These are phyloP conservation scores for Tetrapisispora pingtungensis DNA, from an alignment of 805 yeast species.

Conservation along the genomic window DNA sequence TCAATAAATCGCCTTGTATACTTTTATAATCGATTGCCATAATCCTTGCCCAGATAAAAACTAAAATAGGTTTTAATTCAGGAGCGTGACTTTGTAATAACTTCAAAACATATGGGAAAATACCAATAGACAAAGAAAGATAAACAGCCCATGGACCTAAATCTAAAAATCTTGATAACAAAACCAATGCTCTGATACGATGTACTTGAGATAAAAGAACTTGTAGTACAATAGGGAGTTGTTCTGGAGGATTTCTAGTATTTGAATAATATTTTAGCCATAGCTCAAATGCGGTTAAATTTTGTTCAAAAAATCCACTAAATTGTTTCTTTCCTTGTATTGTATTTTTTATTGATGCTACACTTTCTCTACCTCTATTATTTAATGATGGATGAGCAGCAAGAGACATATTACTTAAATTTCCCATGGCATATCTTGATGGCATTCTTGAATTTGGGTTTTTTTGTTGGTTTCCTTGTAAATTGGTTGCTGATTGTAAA, in stretches of 20 bases:
- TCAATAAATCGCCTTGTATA: slow-evolving; percentile 85
- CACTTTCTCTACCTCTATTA: slow-evolving; percentile 9
- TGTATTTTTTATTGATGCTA: slow-evolving; percentile 6
- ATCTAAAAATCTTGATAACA: slow-evolving; percentile 79
- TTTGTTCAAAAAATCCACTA: slow-evolving; percentile 92
- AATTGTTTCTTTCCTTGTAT: slow-evolving; percentile 52
- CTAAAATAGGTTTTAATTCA: slow-evolving; percentile 85
- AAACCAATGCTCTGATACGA: slow-evolving; percentile 74
- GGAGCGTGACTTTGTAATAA: slow-evolving; percentile 90
- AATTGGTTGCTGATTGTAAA: slow-evolving; percentile 7
- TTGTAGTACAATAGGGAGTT: slow-evolving; percentile 86
- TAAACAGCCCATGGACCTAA: slow-evolving; percentile 98
- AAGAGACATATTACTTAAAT: slow-evolving; percentile 30
- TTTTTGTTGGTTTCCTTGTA: not conserved
- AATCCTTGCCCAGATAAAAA: slow-evolving; percentile 95
- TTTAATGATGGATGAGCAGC: slow-evolving; percentile 21
- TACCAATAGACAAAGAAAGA: slow-evolving; percentile 84
- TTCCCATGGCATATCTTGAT: slow-evolving; percentile 26
- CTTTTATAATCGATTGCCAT: slow-evolving; percentile 89
- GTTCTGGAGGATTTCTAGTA: slow-evolving; percentile 83
- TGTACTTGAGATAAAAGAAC: slow-evolving; percentile 91
- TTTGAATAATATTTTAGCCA: slow-evolving; percentile 91
- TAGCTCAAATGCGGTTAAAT: slow-evolving; percentile 87
- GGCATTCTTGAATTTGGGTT: slow-evolving; percentile 11
- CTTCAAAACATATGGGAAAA: slow-evolving; percentile 88